A percentile compares a stretch with the other conserved stretches of the same genome.
phyloP scores from a whole-genome alignment of 345 rosid species.

The Cardiospermum halicacabum region DNA sequence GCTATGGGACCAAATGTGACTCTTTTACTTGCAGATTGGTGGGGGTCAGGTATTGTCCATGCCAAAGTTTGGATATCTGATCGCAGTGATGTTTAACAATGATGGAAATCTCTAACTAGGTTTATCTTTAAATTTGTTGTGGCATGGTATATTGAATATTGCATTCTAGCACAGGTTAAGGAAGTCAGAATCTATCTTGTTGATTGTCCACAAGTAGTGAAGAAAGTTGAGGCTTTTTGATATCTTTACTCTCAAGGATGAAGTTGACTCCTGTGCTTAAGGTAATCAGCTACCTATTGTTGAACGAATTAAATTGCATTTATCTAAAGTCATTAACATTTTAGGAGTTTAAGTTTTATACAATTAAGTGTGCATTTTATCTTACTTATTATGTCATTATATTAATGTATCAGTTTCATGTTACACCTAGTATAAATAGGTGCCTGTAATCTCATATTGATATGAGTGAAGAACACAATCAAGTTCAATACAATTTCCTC shows the following conservation, averaged over 20 bases:
- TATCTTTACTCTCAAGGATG: constrained; percentile 59
- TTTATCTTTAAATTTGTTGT: neutral
- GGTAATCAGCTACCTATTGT: no score
- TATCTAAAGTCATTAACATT: no score
- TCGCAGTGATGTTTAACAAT: constrained; percentile 63
- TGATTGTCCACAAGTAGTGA: constrained; percentile 58
- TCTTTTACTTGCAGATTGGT: constrained; percentile 59
- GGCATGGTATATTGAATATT: constrained; percentile 7
- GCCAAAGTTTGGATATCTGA: constrained; percentile 91
- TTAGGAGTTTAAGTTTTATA: no score
- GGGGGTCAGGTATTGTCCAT: constrained; percentile 88
- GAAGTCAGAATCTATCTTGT: constrained; percentile 76
- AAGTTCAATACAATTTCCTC: no score
- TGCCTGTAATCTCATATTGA: no score
- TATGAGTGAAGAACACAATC: no score
- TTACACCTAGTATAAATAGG: no score
- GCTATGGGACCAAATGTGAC: constrained; percentile 61
- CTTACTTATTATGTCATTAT: no score
- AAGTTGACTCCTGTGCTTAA: constrained; percentile 56
- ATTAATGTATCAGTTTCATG: no score
- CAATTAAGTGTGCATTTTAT: no score
- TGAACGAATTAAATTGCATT: no score
- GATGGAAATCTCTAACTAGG: constrained; percentile 87
- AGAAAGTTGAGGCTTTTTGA: constrained; percentile 46
- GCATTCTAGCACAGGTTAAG: constrained; percentile 55